A percentile compares a stretch with the other conserved stretches of the same genome.
Conservation (phyloP, 139 green algal species). For the Haematococcus sp. region DNA sequence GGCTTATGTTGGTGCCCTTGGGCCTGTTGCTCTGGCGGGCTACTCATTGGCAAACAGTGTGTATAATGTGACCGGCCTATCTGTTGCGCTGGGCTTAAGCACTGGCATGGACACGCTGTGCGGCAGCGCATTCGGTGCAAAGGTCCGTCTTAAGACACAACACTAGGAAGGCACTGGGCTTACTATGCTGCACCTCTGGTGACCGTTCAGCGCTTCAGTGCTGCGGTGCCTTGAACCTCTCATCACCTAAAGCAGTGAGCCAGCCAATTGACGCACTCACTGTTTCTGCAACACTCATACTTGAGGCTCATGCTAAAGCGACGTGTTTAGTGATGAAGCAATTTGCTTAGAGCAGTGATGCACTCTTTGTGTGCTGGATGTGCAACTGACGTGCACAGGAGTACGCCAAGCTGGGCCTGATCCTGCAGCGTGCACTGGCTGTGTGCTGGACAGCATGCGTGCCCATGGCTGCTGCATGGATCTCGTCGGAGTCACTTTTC, state of each 20-base stretch:
- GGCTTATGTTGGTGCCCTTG: conserved; percentile 36
- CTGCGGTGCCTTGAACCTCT: too few species aligned
- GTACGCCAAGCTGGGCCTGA: conserved; percentile 59
- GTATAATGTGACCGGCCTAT: conserved; percentile 69
- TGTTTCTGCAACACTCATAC: too few species aligned
- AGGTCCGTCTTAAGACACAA: neutral
- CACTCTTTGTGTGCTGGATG: too few species aligned
- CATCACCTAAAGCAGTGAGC: too few species aligned
- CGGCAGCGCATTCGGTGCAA: conserved; percentile 25
- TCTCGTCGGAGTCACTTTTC: conserved; percentile 21
- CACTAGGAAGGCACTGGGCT: too few species aligned
- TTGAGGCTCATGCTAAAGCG: too few species aligned
- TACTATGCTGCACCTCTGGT: too few species aligned
- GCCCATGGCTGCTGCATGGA: conserved; percentile 51
- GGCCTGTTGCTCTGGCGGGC: conserved; percentile 23
- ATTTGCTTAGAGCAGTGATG: too few species aligned
- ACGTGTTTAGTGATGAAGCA: too few species aligned
- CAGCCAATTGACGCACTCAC: too few species aligned
- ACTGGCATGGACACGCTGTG: conserved; percentile 73
- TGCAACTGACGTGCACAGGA: too few species aligned
- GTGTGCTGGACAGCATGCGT: conserved; percentile 44
- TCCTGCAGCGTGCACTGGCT: conserved; percentile 67
- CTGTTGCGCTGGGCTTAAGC: conserved; percentile 48
- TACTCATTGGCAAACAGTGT: conserved; percentile 38
- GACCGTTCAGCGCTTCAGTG: too few species aligned